Conservation (phyloP, 225 moss, liverwort and hornwort genomes). For the Polytrichum formosum region DNA sequence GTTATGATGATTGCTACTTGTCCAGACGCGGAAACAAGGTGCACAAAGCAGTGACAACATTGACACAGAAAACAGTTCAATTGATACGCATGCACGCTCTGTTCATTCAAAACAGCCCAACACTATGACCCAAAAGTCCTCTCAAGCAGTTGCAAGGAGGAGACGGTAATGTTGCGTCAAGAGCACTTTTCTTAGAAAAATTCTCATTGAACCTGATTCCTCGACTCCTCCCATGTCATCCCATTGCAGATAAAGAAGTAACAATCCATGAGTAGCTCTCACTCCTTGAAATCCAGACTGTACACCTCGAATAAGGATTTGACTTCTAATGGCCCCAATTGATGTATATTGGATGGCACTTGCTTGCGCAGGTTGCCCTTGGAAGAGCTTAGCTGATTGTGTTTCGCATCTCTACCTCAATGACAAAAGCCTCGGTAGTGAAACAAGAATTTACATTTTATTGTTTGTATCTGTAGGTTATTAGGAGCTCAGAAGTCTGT, state of each 20-base stretch:
- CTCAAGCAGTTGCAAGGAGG: slow-evolving; percentile 19
- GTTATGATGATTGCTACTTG: not conserved
- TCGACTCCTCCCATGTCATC: slow-evolving; percentile 10
- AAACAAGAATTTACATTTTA: slow-evolving; percentile 12
- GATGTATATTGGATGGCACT: slow-evolving; percentile 34
- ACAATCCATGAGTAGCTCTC: slow-evolving; percentile 10
- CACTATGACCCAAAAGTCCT: slow-evolving; percentile 23
- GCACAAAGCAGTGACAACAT: slow-evolving; percentile 23
- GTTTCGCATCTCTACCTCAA: slow-evolving; percentile 15
- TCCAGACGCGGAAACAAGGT: slow-evolving; percentile 35
- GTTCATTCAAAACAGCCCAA: slow-evolving; percentile 20
- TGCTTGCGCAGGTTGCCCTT: slow-evolving; percentile 40
- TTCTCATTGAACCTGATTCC: slow-evolving; percentile 12
- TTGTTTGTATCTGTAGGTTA: slow-evolving; percentile 43
- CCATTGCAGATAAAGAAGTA: slow-evolving; percentile 12
- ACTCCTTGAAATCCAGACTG: slow-evolving; percentile 17
- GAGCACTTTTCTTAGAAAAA: slow-evolving; percentile 7
- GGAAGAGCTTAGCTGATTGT: slow-evolving; percentile 46
- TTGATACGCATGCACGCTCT: slow-evolving; percentile 15
- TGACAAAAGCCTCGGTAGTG: slow-evolving; percentile 1
- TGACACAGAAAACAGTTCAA: slow-evolving; percentile 29
- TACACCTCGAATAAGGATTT: slow-evolving; percentile 15
- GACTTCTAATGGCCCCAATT: slow-evolving; percentile 17
- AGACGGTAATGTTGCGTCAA: slow-evolving; percentile 38
- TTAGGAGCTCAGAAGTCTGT: slow-evolving; percentile 18